Conservation (phyloP, 371 early-diverging fungal genomes). For the Rhizopus sp. region DNA sequence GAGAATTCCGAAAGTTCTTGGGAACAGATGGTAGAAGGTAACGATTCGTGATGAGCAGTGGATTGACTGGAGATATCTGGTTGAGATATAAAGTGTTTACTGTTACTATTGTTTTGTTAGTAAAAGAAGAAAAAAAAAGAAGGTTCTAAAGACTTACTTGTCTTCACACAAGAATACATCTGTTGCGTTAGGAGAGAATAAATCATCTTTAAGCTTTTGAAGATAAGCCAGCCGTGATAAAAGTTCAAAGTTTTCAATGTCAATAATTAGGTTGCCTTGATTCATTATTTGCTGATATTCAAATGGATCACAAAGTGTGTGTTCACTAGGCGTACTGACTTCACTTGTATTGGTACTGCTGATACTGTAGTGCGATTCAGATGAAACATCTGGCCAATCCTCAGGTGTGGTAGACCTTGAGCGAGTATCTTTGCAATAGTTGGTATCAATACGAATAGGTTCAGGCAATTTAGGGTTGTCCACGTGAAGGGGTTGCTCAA, state of each 20-base stretch:
- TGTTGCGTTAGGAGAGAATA: constrained; percentile 32
- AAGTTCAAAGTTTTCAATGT: constrained; percentile 24
- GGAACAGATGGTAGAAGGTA: constrained; percentile 33
- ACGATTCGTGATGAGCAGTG: neutral
- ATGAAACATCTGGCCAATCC: constrained; percentile 22
- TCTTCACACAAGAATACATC: constrained; percentile 44
- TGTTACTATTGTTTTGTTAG: neutral
- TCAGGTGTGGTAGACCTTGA: constrained; percentile 6
- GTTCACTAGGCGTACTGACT: constrained; percentile 37
- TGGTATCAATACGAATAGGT: neutral
- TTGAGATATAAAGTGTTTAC: neutral
- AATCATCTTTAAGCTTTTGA: constrained; percentile 21
- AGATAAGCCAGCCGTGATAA: constrained; percentile 28
- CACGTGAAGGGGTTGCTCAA: neutral
- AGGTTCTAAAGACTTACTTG: constrained; percentile 22
- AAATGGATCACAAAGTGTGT: constrained; percentile 15
- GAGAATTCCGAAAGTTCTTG: constrained; percentile 30
- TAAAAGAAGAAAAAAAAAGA: neutral
- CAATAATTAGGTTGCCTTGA: constrained; percentile 11
- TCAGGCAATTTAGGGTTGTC: neutral
- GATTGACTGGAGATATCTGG: neutral
- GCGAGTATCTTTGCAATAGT: neutral
- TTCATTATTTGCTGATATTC: constrained; percentile 2
- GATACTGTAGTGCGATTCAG: constrained; percentile 17
- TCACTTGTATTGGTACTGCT: constrained; percentile 30